Base-by-base conservation (phyloP, 352 stramenopile genomes). In the Pseudoperonospora humuli region DNA sequence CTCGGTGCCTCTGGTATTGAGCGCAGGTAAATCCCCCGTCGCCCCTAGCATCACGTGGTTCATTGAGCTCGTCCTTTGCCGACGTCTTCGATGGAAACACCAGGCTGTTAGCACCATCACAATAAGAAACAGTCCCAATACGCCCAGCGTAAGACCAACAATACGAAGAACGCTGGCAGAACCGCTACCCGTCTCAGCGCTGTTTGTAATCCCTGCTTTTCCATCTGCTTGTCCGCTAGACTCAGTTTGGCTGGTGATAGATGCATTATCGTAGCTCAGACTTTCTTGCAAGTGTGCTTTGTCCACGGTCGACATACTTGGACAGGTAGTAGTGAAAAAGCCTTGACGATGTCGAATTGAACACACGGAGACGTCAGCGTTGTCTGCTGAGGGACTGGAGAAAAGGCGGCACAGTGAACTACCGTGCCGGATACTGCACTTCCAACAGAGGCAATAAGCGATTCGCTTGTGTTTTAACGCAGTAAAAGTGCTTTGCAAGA, bases 1-100 rank as follows among this genome's bases (percentile, higher is more conserved):
- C 39, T 62, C 53, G 3, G 53, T 62, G 35, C 47, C 53, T 34
- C 40, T 18, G 4, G 47, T 62, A 28, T 62, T 45, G 40, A 62
- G 53, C 8, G 54, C 35, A n/a, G 47, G 53, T 4, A 60, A n/a
- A 19, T 53, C 38, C 10, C 45, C 54, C 13, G 43, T 59, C 3
- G 43, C 45, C 4, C 39, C 45, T 3, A 60, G 33, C 5, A 23
- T 50, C 15, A 61, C 27, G 18, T 47, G 31, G 14, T 21, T 42
- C n/a, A 39, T 41, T 1, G 49, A 55, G 33, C 27, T 47, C 31
- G 41, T 46, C 8, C 11, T 13, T 15, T 55, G 42, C 19, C 24
- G 26, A 15, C 41, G 41, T 23, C 39, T 44, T 27, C 49, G 50
- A 19, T 26, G 37, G 1, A 50, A 36, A 9, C 32, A 54, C 48